Conservation (phyloP, 768 basidiomycete genomes). For the Mycena rosella region DNA sequence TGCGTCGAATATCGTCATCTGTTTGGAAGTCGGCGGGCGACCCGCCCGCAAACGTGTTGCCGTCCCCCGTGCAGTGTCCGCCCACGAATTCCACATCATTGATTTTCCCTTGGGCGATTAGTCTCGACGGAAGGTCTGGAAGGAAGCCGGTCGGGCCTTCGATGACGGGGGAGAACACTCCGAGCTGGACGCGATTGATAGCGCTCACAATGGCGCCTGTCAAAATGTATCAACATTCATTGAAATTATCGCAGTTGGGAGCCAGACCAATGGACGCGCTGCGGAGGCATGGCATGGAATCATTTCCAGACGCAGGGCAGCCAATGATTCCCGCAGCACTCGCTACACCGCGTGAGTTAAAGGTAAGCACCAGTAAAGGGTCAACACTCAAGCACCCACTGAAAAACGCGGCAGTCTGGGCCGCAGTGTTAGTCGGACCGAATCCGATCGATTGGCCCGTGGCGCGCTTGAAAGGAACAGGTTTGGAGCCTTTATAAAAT, state of each 20-base stretch:
- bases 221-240: neutral
- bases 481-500: constrained; percentile 43
- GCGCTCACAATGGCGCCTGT: constrained; percentile 54
- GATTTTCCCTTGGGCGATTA: constrained; percentile 50
- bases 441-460: constrained; percentile 60
- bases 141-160: constrained; percentile 47
- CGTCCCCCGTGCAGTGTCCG: constrained; percentile 60
- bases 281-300: constrained; percentile 52
- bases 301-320: constrained; percentile 43
- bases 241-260: too few relatives aligned
- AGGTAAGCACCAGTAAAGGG: neutral
- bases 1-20: constrained; percentile 54
- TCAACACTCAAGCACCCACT: constrained; percentile 42
- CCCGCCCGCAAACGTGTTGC: constrained; percentile 55
- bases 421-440: constrained; percentile 49
- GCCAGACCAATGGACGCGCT: constrained; percentile 49
- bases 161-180: constrained; percentile 46
- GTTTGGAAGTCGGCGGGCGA: constrained; percentile 52
- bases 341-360: constrained; percentile 34
- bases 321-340: constrained; percentile 47
- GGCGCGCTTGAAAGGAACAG: constrained; percentile 54
- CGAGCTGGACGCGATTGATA: constrained; percentile 51
- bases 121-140: constrained; percentile 52
- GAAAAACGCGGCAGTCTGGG: constrained; percentile 47
- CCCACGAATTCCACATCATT: constrained; percentile 50